Evolutionary conservation across 2,329 filamentous ascomycete genomes (phyloP).

Genomic region (Sordariomycetes sp.): DNA sequence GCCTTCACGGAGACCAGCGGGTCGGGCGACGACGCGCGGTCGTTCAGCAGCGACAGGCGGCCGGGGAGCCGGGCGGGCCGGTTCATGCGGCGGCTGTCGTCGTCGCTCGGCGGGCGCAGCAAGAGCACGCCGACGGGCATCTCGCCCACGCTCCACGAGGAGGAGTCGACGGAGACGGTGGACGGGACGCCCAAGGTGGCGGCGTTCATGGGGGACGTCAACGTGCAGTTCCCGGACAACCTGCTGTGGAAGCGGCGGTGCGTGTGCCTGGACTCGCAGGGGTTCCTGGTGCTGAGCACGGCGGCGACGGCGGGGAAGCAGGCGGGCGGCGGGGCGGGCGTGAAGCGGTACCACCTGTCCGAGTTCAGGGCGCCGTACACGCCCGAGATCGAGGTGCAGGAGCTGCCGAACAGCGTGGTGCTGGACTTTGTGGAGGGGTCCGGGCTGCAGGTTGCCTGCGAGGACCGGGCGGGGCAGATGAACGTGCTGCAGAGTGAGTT

Average conservation of each 20-base stretch:
- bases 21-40: conserved; percentile 36
- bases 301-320: conserved; percentile 29
- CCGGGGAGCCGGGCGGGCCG: conserved; percentile 38
- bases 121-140: conserved; percentile 32
- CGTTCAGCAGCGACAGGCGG: conserved; percentile 29
- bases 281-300: conserved; percentile 70
- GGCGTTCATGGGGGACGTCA: conserved; percentile 76
- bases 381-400: conserved; percentile 85
- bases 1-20: conserved; percentile 31
- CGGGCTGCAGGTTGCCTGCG: conserved; percentile 53
- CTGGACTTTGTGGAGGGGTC: conserved; percentile 51
- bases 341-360: conserved; percentile 74
- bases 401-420: conserved; percentile 76
- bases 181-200: conserved; percentile 29
- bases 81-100: conserved; percentile 49
- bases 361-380: conserved; percentile 73
- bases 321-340: conserved; percentile 31
- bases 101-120: conserved; percentile 32
- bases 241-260: conserved; percentile 92
- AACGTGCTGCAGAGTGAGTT: conserved; percentile 42
- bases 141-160: conserved; percentile 40
- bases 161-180: conserved; percentile 26
- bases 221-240: conserved; percentile 94
- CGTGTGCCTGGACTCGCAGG: conserved; percentile 73
- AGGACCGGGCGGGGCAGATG: conserved; percentile 47